Base-by-base conservation (phyloP, 1,284 basidiomycete species). In the Volvariella surrecta region DNA sequence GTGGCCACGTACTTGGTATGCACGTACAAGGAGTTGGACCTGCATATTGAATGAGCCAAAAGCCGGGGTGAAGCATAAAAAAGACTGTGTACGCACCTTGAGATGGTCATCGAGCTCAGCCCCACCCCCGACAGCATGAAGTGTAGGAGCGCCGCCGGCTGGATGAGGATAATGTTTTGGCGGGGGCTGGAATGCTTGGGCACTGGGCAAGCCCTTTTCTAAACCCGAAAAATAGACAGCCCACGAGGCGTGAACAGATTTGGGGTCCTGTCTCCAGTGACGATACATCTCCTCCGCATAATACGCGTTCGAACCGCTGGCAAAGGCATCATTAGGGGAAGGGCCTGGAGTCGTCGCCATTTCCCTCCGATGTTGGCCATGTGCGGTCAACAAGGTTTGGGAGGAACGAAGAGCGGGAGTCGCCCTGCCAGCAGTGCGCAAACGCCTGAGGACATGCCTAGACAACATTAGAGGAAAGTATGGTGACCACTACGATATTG, bases 1-100 rank as follows among this genome's bases (percentile, higher is more conserved):
- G 62, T 99, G 96, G 28, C 96, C 95, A 46, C 94, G 89, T 21
- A 99, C 95, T 82, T 99, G 95, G 68, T 96, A 99, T 4, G 96
- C 95, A 54, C 95, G 87, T 46, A 98, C 91, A 50, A 97, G 82
- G 24, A 97, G 76, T 86, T 97, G 94, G 17, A 92, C 83, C 93
- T 96, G 50, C 20, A 37, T 15, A 43, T 38, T 38, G 42, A 43
- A 37, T 16, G 17, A n/a, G n/a, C n/a, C n/a, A n/a, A n/a, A n/a
- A n/a, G n/a, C n/a, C n/a, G n/a, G n/a, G n/a, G 17, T 18, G 8
- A 32, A 7, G 21, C 15, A 28, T 39, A 15, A 44, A 32, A 48
- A 30, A 35, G 11, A 45, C 38, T n/a, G n/a, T 24, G 4, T 2
- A 50, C 70, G 45, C 48, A 90, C 92, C 76, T 97, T 99, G 52